Conservation (phyloP, 208 protist genomes). For the Porcisia deanei region DNA sequence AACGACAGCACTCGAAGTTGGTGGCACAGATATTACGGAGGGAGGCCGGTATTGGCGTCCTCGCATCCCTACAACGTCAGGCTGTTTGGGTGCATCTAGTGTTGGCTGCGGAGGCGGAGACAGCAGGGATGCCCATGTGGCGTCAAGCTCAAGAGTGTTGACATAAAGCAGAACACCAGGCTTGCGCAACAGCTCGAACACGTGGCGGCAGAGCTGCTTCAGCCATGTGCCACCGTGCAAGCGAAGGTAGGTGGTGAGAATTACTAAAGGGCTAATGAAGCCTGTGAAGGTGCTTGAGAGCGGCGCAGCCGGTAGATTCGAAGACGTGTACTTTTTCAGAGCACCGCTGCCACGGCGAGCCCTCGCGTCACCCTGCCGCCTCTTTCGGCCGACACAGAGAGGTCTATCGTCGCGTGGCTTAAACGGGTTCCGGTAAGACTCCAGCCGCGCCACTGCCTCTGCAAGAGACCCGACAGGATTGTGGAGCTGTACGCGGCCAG, state of each 20-base stretch:
- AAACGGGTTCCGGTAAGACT: conserved; percentile 26
- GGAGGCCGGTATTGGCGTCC: background rate
- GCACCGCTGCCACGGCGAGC: background rate
- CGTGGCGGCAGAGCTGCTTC: conserved; percentile 60
- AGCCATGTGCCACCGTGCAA: conserved; percentile 86
- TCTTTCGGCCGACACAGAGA: conserved; percentile 1
- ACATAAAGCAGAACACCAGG: conserved; percentile 88
- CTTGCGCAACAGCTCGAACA: conserved; percentile 80
- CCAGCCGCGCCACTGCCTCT: conserved; percentile 25
- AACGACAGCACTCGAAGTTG: background rate
- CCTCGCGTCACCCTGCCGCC: conserved; percentile 1
- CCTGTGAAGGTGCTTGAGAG: conserved; percentile 34
- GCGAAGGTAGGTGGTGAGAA: conserved; percentile 79
- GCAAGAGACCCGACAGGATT: conserved; percentile 17
- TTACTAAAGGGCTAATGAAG: conserved; percentile 63
- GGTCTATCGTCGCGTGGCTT: conserved; percentile 1
- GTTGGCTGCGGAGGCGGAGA: background rate
- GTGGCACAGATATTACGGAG: background rate
- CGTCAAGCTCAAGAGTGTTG: conserved; percentile 73
- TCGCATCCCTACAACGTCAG: background rate
- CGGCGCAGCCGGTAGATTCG: conserved; percentile 5
- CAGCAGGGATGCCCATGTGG: conserved; percentile 24
- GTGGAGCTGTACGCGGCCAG: conserved; percentile 14
- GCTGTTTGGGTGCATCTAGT: background rate
- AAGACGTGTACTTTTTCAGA: background rate